Evolutionary conservation across 805 yeast species (phyloP), one percentile per base, ranked within the genome.

Genomic region (Hermanozyma aechmeae): DNA sequence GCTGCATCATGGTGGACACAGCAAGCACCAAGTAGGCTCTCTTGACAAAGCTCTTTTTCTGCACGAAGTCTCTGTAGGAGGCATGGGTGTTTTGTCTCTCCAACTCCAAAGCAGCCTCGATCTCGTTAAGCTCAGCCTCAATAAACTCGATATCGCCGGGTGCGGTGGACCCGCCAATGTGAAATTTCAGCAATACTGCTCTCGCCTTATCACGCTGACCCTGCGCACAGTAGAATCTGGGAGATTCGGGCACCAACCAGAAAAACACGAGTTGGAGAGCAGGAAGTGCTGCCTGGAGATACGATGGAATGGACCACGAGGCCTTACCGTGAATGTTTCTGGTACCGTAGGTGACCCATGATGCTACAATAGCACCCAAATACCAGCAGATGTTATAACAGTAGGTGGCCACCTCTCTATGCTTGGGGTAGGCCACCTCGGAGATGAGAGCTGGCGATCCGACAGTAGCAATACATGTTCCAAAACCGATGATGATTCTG

Each of bases 341-440:
- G 12, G 71, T 56, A 43, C 74, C 76, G 38, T 55, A 68, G 3
- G 72, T 56, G 28, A 62, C 58, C 69, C 72, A 65, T 16, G 72
- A 68, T 5, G 76, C 70, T 26, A 71, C 45, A 31, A 68, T 44
- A 11, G 73, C 72, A 26, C 77, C 77, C 22, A 68, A 41, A 39
- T 65, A 68, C 75, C 73, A 69, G 36, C 63, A 61, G 13, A 65
- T 58, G 46, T 71, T 71, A 51, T 59, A 71, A 31, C 61, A 50
- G n/a, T 71, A 56, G 4, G 45, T 47, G 13, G 33, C 18, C 3
- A 46, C 34, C 14, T 54, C 61, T 38, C 62, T 45, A 16, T 46
- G 39, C 11, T 48, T 43, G 14, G 77, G 77, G 39, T 53, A 71
- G 2, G 75, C 49, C 13, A 70, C 36, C 40, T 73, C 78, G 4